phyloP scores from a whole-genome alignment of 1,139 yeast species.

The Zygoascus sp. region DNA sequence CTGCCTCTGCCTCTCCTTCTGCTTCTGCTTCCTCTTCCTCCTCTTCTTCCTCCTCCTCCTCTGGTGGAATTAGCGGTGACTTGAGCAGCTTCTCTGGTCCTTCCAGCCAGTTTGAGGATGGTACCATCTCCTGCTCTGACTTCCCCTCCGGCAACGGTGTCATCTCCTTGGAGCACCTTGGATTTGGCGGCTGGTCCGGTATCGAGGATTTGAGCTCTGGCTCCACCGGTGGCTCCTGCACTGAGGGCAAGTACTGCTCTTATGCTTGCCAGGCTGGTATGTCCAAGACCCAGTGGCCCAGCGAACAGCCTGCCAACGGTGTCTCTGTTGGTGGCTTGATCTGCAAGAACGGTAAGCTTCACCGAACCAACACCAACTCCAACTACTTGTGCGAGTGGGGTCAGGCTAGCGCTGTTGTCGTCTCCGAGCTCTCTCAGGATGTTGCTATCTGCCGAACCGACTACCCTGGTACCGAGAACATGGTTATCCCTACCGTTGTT shows the following conservation, averaged over 20 bases:
- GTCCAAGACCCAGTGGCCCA: constrained; percentile 97
- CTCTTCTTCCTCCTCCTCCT: constrained; percentile 35
- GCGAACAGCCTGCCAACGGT: constrained; percentile 76
- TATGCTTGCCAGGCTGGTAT: constrained; percentile 95
- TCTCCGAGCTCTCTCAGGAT: constrained; percentile 53
- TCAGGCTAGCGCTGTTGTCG: constrained; percentile 60
- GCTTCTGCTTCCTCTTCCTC: constrained; percentile 36
- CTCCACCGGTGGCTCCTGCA: constrained; percentile 62
- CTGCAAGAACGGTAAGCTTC: constrained; percentile 73
- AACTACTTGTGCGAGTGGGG: constrained; percentile 85
- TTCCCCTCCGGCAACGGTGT: constrained; percentile 96
- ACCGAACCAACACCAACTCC: constrained; percentile 63
- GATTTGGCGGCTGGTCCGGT: constrained; percentile 91
- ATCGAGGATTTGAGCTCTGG: constrained; percentile 51
- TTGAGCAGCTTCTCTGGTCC: constrained; percentile 53
- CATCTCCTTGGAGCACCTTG: constrained; percentile 72
- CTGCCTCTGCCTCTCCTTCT: constrained; percentile 26
- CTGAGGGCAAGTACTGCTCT: constrained; percentile 90
- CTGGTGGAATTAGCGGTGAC: constrained; percentile 51
- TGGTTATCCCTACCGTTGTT: constrained; percentile 88
- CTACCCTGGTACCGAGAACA: constrained; percentile 98
- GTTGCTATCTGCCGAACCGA: constrained; percentile 96
- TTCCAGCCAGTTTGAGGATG: constrained; percentile 66
- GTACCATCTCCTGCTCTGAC: constrained; percentile 63
- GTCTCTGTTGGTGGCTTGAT: constrained; percentile 85